Evolutionary conservation across 1,139 yeast genomes (phyloP).

Genomic region (Candida tropicalis): DNA sequence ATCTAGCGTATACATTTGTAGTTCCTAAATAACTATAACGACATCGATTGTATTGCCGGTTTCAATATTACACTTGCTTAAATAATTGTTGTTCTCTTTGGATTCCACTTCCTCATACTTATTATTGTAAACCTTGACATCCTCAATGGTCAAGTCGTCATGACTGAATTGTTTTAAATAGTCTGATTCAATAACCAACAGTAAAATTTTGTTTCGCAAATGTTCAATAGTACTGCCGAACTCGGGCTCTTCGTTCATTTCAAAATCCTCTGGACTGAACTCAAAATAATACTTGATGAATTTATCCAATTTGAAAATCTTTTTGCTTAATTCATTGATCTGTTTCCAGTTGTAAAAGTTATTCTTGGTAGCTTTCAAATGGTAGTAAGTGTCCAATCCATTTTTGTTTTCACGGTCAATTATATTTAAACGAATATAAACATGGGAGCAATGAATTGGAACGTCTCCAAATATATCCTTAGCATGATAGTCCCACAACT

Average conservation of each 20-base stretch:
- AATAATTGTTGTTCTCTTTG: constrained; percentile 46
- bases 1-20: not conserved
- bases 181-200: constrained; percentile 55
- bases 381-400: constrained; percentile 30
- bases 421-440: constrained; percentile 55
- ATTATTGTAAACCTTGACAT: constrained; percentile 37
- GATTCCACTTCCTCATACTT: constrained; percentile 26
- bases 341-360: constrained; percentile 25
- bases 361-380: constrained; percentile 28
- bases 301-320: constrained; percentile 26
- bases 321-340: constrained; percentile 30
- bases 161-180: constrained; percentile 31
- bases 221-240: constrained; percentile 69
- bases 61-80: constrained; percentile 63
- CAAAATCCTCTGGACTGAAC: constrained; percentile 80
- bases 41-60: constrained; percentile 66
- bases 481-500: constrained; percentile 63
- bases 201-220: constrained; percentile 54
- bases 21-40: constrained; percentile 30
- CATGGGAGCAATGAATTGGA: constrained; percentile 79
- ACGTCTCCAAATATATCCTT: constrained; percentile 67
- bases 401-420: constrained; percentile 24
- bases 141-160: constrained; percentile 19
- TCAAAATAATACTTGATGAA: constrained; percentile 69
- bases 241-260: constrained; percentile 58